phyloP scores from a whole-genome alignment of 768 basidiomycete genomes.

The Pleurotus citrinopileatus region DNA sequence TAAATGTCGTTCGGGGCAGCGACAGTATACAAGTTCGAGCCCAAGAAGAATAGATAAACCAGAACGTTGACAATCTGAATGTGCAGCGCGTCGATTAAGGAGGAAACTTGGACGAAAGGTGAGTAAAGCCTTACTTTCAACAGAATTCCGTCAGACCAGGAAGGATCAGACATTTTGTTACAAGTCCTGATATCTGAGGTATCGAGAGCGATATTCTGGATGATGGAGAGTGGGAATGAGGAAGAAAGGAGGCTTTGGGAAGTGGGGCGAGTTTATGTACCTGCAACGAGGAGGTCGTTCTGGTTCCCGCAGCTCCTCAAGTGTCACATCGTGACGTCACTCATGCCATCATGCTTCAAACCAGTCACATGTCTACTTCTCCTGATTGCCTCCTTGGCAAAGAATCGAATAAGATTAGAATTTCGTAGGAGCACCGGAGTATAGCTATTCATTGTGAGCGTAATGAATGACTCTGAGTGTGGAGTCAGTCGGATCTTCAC shows the following conservation, averaged over 20 bases:
- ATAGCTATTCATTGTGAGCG: too few relatives aligned
- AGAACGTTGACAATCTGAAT: slow-evolving; percentile 71
- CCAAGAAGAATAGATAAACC: slow-evolving; percentile 84
- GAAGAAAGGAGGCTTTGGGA: slow-evolving; percentile 1
- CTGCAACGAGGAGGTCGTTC: slow-evolving; percentile 7
- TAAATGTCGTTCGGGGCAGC: slow-evolving; percentile 73
- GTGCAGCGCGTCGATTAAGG: background rate
- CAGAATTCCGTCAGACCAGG: slow-evolving; percentile 77
- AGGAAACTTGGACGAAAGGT: background rate
- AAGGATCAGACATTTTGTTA: slow-evolving; percentile 46
- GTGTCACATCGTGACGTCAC: background rate
- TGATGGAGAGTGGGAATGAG: slow-evolving; percentile 12
- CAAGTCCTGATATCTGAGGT: background rate
- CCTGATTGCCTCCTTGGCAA: background rate
- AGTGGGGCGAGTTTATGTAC: slow-evolving; percentile 2
- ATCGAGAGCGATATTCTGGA: too few relatives aligned
- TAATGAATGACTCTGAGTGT: too few relatives aligned
- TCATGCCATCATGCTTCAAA: background rate
- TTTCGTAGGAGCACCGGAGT: too few relatives aligned
- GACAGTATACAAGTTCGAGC: slow-evolving; percentile 85
- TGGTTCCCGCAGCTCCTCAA: slow-evolving; percentile 1
- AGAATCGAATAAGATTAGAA: too few relatives aligned
- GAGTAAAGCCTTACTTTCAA: slow-evolving; percentile 59
- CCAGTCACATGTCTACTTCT: background rate
- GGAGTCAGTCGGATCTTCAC: too few relatives aligned